Evolutionary conservation across 2,329 filamentous ascomycete species (phyloP), one percentile per base, ranked within the genome.

Genomic region (Arachnopeziza araneosa): DNA sequence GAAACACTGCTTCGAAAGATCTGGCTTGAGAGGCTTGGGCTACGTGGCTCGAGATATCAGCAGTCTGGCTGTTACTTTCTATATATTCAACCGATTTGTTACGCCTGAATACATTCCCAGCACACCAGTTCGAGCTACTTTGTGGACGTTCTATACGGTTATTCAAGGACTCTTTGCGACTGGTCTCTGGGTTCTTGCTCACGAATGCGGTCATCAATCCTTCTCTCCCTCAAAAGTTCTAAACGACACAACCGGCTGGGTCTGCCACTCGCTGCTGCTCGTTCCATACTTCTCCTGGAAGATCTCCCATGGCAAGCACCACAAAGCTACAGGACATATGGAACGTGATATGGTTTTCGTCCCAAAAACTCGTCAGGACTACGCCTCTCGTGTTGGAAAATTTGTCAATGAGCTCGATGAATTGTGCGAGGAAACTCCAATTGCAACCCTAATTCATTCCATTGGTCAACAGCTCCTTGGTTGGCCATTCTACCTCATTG

Each of bases 231-330:
- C 90, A 71, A 93, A 90, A 80, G 79, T 85, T 12, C 77, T 97
- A 74, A 98, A 98, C 80, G 92, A 98, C 77, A 85, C 90, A 24
- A 91, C 95, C 60, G 93, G 93, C 71, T 97, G 91, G 90, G 76
- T 96, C 74, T 85, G 91, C 69, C 93, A 98, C 80, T 96, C 93
- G 48, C 76, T 86, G 52, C 85, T 97, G 49, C 82, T 97, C 59
- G 93, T 99, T 54, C 95, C 95, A 23, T 99, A 98, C 81, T 99
- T 97, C 81, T 96, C 91, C 74, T 99, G 95, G 95, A 96, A 99
- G 80, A 93, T 98, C 78, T 96, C 92, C 67, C 95, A 99, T 80
- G 90, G 91, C 80, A 96, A 96, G 86, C 95, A 99, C 82, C 95
- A 99, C 89, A 98, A 98, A 84, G 92, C 93, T 66, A 99, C 95